These are phyloP conservation scores for Pyrenophora tritici-repentis DNA, from an alignment of 2,329 filamentous ascomycete species.

Conservation along the genomic window DNA sequence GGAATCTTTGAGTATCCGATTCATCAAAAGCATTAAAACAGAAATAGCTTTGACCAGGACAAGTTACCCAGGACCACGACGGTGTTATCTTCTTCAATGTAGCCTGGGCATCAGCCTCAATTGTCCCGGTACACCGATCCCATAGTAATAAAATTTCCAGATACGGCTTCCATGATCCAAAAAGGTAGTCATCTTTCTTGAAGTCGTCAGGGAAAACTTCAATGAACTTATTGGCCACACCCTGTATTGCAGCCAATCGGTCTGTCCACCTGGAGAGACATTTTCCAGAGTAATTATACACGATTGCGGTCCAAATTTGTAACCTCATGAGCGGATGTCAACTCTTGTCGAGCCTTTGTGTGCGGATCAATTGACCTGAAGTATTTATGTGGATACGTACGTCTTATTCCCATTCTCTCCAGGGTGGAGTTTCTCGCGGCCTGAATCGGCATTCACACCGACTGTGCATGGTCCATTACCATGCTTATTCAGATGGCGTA, in stretches of 20 bases:
- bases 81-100: neutral
- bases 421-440: neutral
- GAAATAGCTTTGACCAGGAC: too few species aligned
- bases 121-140: neutral
- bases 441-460: neutral
- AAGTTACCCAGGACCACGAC: neutral
- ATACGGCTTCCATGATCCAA: neutral
- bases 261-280: constrained; percentile 1
- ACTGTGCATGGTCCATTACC: neutral
- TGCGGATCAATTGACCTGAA: neutral
- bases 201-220: neutral
- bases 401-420: neutral
- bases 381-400: neutral
- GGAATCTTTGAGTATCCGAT: too few species aligned
- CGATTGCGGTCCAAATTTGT: neutral
- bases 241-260: constrained; percentile 4
- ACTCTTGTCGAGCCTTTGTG: neutral
- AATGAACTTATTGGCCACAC: neutral
- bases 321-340: neutral
- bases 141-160: neutral
- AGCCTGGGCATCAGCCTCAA: neutral
- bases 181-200: neutral
- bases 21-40: too few species aligned
- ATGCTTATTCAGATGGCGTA: constrained; percentile 4
- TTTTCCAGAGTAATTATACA: neutral